phyloP scores from a whole-genome alignment of 768 basidiomycete species.

The Russula olivacea region DNA sequence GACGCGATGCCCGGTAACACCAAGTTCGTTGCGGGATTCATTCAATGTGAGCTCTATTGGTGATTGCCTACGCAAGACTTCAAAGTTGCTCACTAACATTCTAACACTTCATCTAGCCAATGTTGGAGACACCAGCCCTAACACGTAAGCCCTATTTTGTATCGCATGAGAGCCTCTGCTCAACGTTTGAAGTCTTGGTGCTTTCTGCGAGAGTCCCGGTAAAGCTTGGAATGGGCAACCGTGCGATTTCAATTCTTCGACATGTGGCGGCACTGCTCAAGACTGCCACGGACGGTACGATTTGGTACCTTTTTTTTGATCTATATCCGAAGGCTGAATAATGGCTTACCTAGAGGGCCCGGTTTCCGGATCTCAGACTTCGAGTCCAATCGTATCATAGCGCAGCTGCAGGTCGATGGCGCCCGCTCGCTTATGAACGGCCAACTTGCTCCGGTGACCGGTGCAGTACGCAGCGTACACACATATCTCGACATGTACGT shows the following conservation, averaged over 20 bases:
- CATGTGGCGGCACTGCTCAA: slow-evolving; percentile 62
- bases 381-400: slow-evolving; percentile 69
- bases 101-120: slow-evolving; percentile 44
- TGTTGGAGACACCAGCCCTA: slow-evolving; percentile 74
- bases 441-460: slow-evolving; percentile 43
- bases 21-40: slow-evolving; percentile 68
- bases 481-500: slow-evolving; percentile 63
- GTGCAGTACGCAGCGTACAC: slow-evolving; percentile 66
- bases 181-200: slow-evolving; percentile 44
- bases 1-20: slow-evolving; percentile 59
- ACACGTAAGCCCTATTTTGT: slow-evolving; percentile 48
- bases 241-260: slow-evolving; percentile 68
- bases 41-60: slow-evolving; percentile 49
- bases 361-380: slow-evolving; percentile 73
- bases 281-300: slow-evolving; percentile 66
- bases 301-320: background rate
- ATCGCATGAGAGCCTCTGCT: background rate
- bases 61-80: slow-evolving; percentile 14
- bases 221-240: slow-evolving; percentile 56
- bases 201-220: slow-evolving; percentile 75
- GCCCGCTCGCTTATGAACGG: slow-evolving; percentile 58
- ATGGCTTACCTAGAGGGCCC: slow-evolving; percentile 48
- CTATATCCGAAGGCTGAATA: slow-evolving; percentile 11
- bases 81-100: slow-evolving; percentile 3
- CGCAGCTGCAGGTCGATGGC: slow-evolving; percentile 60